phyloP scores from a whole-genome alignment of 2,329 filamentous ascomycete species.

The Graphilbum fragrans region DNA sequence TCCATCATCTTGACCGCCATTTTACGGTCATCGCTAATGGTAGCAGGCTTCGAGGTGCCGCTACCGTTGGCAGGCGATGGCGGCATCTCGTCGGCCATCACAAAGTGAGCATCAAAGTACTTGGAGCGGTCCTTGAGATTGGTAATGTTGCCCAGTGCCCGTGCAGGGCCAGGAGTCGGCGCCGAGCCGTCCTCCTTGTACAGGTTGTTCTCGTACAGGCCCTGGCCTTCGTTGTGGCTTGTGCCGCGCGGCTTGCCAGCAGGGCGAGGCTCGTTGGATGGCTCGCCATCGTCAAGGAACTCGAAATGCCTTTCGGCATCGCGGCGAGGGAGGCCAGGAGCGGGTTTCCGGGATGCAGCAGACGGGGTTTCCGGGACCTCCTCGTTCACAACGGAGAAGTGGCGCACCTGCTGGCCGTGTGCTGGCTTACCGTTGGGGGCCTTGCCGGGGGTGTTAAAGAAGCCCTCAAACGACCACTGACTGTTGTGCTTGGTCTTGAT shows the following conservation, averaged over 20 bases:
- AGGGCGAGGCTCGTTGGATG: conserved; percentile 34
- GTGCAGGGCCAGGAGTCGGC: conserved; percentile 19
- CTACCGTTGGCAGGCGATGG: conserved; percentile 22
- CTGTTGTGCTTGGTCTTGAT: conserved; percentile 52
- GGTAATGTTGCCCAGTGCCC: conserved; percentile 53
- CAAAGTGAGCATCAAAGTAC: conserved; percentile 68
- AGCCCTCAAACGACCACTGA: conserved; percentile 71
- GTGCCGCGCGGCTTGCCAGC: conserved; percentile 36
- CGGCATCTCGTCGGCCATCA: conserved; percentile 57
- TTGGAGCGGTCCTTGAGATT: conserved; percentile 64
- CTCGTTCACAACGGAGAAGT: conserved; percentile 66
- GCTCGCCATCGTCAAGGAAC: conserved; percentile 61
- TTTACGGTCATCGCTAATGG: conserved; percentile 44
- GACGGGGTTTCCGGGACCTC: conserved; percentile 45
- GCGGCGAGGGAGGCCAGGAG: conserved; percentile 56
- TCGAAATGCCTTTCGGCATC: conserved; percentile 78
- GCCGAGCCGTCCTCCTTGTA: conserved; percentile 44
- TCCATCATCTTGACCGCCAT: conserved; percentile 67
- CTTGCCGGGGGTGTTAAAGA: conserved; percentile 78
- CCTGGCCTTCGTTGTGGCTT: conserved; percentile 54
- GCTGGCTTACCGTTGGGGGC: conserved; percentile 41
- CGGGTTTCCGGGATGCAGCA: conserved; percentile 30
- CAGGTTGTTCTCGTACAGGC: conserved; percentile 68
- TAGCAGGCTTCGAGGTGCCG: conserved; percentile 19
- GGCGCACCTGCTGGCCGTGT: conserved; percentile 58